Percentiles rank a stretch among this genome's conserved stretches.
Conservation (phyloP, 1,284 basidiomycete genomes). For the Fomitopsis schrenkii region DNA sequence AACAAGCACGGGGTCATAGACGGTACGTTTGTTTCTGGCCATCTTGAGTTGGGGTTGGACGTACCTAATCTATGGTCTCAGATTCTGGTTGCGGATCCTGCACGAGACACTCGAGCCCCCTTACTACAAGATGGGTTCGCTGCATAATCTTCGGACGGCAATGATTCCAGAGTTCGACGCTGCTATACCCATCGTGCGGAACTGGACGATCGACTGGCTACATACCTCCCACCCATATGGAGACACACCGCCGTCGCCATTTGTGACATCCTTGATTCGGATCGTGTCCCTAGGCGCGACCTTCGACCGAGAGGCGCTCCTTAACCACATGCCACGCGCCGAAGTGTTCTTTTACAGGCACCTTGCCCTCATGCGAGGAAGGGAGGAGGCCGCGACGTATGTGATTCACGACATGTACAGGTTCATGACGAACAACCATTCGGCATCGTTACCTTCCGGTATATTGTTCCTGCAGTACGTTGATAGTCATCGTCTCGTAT, state of each 20-base stretch:
- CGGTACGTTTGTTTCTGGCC: slow-evolving; percentile 15
- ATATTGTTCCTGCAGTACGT: slow-evolving; percentile 21
- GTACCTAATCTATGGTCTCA: slow-evolving; percentile 2
- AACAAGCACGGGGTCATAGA: slow-evolving; percentile 7
- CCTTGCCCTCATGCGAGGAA: slow-evolving; percentile 8
- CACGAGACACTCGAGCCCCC: slow-evolving; percentile 21
- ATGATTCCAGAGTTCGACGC: slow-evolving; percentile 34
- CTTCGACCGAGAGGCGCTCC: slow-evolving; percentile 15
- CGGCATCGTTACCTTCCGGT: slow-evolving; percentile 25
- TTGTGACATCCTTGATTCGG: slow-evolving; percentile 20
- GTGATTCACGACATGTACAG: slow-evolving; percentile 35
- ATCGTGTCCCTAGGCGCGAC: slow-evolving; percentile 16
- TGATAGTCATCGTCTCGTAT: background rate
- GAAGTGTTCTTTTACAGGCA: slow-evolving; percentile 10
- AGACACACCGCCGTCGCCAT: background rate
- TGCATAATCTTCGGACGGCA: slow-evolving; percentile 26
- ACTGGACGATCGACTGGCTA: slow-evolving; percentile 38
- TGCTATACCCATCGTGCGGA: slow-evolving; percentile 31
- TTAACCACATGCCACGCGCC: slow-evolving; percentile 14
- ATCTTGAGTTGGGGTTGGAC: too few relatives aligned
- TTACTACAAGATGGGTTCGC: slow-evolving; percentile 18
- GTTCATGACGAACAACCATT: slow-evolving; percentile 19
- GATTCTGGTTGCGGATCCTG: slow-evolving; percentile 20
- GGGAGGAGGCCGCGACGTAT: slow-evolving; percentile 15
- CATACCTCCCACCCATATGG: slow-evolving; percentile 18